Conservation (phyloP, 2,329 filamentous ascomycete genomes). For the Scedosporium apiospermum region DNA sequence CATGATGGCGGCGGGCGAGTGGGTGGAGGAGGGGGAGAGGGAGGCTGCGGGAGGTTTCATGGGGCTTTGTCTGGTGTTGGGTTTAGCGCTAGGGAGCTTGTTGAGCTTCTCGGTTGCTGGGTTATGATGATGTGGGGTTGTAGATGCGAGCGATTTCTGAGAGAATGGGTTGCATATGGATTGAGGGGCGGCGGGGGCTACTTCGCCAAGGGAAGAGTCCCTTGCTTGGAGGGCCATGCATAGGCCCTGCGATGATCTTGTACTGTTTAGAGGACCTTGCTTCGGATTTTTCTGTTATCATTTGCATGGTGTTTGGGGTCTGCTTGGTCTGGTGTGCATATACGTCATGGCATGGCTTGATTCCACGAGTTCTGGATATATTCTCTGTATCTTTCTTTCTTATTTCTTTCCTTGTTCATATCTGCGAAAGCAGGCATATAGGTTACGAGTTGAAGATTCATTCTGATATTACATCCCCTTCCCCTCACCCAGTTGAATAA, state of each 20-base stretch:
- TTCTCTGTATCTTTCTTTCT: neutral
- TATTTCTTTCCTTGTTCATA: neutral
- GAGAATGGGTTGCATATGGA: neutral
- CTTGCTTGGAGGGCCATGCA: neutral
- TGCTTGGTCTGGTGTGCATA: neutral
- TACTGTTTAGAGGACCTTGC: neutral
- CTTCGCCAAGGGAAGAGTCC: neutral
- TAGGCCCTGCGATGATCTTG: neutral
- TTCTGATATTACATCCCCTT: no score
- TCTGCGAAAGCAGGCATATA: no score
- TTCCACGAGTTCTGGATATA: neutral
- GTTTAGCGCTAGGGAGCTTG: conserved; percentile 76
- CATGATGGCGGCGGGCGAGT: conserved; percentile 84
- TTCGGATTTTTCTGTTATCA: neutral
- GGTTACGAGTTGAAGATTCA: no score
- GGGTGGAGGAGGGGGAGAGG: conserved; percentile 72
- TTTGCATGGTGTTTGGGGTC: neutral
- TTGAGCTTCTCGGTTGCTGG: conserved; percentile 69
- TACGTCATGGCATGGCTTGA: neutral
- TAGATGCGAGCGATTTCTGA: neutral
- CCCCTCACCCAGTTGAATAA: no score
- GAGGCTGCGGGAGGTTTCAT: conserved; percentile 92
- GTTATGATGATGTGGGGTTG: conserved; percentile 21
- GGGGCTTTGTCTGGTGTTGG: conserved; percentile 79
- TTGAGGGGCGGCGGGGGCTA: neutral